A percentile compares a stretch with the other conserved stretches of the same genome.
Conservation (phyloP, 306 rosid species). For the Astragalus membranaceus region DNA sequence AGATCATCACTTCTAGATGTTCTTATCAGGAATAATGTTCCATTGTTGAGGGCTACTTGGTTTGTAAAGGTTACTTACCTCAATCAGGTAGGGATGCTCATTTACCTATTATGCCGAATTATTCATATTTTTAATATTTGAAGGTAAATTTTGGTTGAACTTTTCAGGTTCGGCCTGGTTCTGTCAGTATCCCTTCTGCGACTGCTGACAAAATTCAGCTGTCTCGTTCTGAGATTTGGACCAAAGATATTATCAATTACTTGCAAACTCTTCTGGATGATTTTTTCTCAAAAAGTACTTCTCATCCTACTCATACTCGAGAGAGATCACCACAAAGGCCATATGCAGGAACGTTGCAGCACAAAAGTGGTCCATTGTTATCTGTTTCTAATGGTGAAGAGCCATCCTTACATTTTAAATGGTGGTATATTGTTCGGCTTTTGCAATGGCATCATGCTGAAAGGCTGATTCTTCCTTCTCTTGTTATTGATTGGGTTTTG, state of each 20-base stretch:
- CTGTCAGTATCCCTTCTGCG: conserved; percentile 59
- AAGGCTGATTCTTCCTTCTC: conserved; percentile 77
- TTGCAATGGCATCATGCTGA: conserved; percentile 95
- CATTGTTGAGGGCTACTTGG: conserved; percentile 96
- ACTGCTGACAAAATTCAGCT: conserved; percentile 66
- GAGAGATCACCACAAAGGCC: conserved; percentile 58
- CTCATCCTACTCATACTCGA: conserved; percentile 49
- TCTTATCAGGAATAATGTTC: conserved; percentile 86
- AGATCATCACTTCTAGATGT: conserved; percentile 68
- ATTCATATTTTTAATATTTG: conserved; percentile 9
- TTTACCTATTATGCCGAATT: not conserved
- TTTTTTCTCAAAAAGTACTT: conserved; percentile 49
- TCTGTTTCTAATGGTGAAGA: conserved; percentile 58
- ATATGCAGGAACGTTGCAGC: conserved; percentile 53
- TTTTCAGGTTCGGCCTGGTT: conserved; percentile 68
- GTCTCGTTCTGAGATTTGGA: conserved; percentile 83
- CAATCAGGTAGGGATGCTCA: conserved; percentile 64
- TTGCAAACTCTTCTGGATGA: conserved; percentile 82
- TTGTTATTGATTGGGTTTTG: conserved; percentile 90
- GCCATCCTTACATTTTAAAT: conserved; percentile 78
- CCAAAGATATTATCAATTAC: conserved; percentile 83
- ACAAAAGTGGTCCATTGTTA: conserved; percentile 44
- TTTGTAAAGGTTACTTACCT: conserved; percentile 82
- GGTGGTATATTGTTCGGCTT: conserved; percentile 91
- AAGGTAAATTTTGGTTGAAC: conserved; percentile 34